Base-by-base conservation (phyloP, 805 yeast species). In the Kuraishia piskuri region DNA sequence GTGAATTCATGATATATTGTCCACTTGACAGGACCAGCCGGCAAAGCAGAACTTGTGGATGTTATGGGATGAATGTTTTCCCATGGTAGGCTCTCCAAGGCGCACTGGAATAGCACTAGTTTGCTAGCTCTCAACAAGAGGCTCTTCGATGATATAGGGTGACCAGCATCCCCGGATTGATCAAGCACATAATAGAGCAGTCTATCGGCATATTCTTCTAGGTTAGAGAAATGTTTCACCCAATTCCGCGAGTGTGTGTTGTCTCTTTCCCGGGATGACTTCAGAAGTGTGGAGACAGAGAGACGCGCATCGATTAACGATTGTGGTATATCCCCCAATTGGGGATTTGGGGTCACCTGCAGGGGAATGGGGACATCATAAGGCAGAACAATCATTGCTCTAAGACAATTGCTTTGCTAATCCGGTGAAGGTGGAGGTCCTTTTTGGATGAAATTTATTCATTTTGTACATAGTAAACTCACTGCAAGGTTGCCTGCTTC, bases 201-300 rank as follows among this genome's bases (percentile, higher is more conserved):
- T 22, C 22, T 37, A n/a, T 49, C 51, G 22, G 37, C 22, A 19
- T 49, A 49, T 2, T 49, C 51, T 44, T 49, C 51, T 12, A 45
- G 23, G 14, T 31, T 31, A 3, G 40, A 31, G 40, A 31, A 31
- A 31, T 31, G 40, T 31, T 31, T 31, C 17, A 31, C 40, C 40
- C 40, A 31, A 31, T 31, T 31, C 17, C 40, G 40, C 14, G 40
- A 31, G 40, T 10, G 40, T 8, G 40, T 31, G 17, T 14, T 3
- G 14, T 14, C 9, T 3, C 40, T 12, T 31, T 31, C 17, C 3
- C 40, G 4, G 17, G 40, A 31, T 31, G 40, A n/a, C 4, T 10
- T n/a, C 17, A 8, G 17, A 10, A 31, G 40, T 31, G 40, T 31
- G 40, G 40, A 31, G 40, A 31, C 14, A 6, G 40, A 31, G 40